Conservation (phyloP, 1,284 basidiomycete genomes). For the Naganishia albida region DNA sequence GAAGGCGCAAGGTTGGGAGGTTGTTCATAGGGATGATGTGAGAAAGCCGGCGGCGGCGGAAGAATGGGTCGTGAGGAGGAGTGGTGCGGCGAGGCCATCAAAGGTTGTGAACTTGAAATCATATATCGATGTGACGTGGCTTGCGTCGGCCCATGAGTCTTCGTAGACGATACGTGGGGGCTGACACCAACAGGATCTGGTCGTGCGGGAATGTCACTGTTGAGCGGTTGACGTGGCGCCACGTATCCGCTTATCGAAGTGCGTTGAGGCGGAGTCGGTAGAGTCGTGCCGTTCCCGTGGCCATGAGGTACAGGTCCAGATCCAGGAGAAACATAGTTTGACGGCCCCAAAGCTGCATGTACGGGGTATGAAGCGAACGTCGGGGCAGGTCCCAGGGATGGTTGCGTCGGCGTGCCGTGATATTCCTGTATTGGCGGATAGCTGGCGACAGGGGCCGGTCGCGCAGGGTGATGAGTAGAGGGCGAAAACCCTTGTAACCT, state of each 20-base stretch:
- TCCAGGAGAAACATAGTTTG: not conserved
- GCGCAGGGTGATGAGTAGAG: not conserved
- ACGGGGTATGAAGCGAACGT: not conserved
- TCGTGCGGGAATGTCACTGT: not conserved
- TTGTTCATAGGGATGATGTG: no score
- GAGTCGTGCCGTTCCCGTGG: not conserved
- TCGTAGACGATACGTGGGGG: not conserved
- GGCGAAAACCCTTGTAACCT: not conserved
- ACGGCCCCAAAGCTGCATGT: not conserved
- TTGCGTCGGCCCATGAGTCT: not conserved
- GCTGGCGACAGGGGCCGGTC: not conserved
- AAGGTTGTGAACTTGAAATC: not conserved
- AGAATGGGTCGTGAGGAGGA: not conserved
- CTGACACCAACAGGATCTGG: no score
- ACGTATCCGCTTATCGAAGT: constrained; percentile 11
- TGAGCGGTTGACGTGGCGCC: not conserved
- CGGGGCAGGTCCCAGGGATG: not conserved
- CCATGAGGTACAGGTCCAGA: not conserved
- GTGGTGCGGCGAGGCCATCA: not conserved
- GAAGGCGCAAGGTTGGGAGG: not conserved
- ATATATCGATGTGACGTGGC: not conserved
- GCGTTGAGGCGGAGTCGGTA: not conserved
- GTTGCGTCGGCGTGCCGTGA: not conserved
- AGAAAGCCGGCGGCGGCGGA: constrained; percentile 1
- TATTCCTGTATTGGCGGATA: not conserved